Base-by-base conservation (phyloP, 2,329 filamentous ascomycete genomes). In the Teratosphaeria destructans region DNA sequence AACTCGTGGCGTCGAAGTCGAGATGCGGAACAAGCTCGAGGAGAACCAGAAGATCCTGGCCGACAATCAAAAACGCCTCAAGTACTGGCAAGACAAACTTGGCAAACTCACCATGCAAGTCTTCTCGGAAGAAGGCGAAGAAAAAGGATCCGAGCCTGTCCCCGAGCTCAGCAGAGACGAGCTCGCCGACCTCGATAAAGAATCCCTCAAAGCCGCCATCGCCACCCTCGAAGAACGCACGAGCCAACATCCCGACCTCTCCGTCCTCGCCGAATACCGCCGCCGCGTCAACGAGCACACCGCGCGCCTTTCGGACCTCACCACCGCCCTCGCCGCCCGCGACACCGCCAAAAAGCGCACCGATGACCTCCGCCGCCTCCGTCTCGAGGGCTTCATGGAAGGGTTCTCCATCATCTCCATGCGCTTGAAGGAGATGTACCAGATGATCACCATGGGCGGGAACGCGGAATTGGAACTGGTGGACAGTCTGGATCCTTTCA, bases 401-500 rank as follows among this genome's bases (percentile, higher is more conserved):
- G 94, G 95, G 47, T 97, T 99, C 78, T 88, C 87, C 69, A 88
- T 85, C 63, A 99, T 99, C 74, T 97, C 93, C 1, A 81, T 96
- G 27, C 88, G 93, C 0, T 81, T 99, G 54, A 99, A 99, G 79
- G 94, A 99, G 72, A 99, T 99, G 94, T 99, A 99, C 77, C 94
- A 99, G 73, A 96, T 99, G 92, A 99, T 99, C 73, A 99, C 94
- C 26, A 97, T 99, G 91, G 94, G 94, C 62, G 94, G 94, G 59
- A 99, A 99, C 69, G 94, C 94, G 0, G 94, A 99, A 77, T 83
- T 99, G 12, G 95, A 99, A 74, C 85, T 99, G 27, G 94, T 99
- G 49, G 94, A 99, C 77, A 93, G 88, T 19, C 79, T 99, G 2
- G 95, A 99, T 73, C 94, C 94, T 0, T 99, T 99, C 79, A 91